Percentiles rank a stretch among this genome's conserved stretches.
These are phyloP conservation scores for Zangia roseola DNA, from an alignment of 768 basidiomycete genomes.

Conservation along the genomic window DNA sequence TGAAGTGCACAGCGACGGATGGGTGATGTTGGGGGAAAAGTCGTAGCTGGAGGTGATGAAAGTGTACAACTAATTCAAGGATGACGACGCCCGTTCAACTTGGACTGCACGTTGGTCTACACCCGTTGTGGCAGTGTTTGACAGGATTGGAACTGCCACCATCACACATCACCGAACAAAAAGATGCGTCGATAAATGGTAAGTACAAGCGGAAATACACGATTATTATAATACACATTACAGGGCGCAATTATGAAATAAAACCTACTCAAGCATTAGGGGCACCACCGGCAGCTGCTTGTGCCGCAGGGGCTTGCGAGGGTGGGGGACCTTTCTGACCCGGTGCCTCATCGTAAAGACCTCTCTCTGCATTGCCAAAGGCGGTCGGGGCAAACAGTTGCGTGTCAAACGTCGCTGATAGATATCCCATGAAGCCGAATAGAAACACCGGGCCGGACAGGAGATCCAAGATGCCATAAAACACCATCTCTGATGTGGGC, in stretches of 20 bases:
- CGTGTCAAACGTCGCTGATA: neutral
- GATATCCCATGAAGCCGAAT: constrained; percentile 26
- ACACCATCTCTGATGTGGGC: constrained; percentile 52
- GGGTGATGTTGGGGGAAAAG: neutral
- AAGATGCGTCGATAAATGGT: too few species aligned
- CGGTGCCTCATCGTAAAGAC: neutral
- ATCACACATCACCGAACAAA: too few species aligned
- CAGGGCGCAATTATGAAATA: too few species aligned
- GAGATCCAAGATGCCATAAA: constrained; percentile 49
- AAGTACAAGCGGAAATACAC: too few species aligned
- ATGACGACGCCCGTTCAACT: too few species aligned
- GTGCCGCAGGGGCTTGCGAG: neutral
- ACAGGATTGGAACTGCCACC: too few species aligned
- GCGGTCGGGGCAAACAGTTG: constrained; percentile 2
- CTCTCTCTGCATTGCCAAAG: constrained; percentile 8
- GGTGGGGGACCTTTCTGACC: neutral
- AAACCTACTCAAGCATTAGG: too few species aligned
- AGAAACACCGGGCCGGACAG: constrained; percentile 40
- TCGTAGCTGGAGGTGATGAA: neutral
- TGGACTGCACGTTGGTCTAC: too few species aligned
- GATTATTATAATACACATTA: too few species aligned
- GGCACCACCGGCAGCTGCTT: neutral
- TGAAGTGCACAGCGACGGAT: constrained; percentile 15
- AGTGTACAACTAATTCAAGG: too few species aligned
- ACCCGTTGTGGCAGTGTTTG: too few species aligned